Conservation (phyloP, 163 green algal genomes). For the Prototheca wickerhamii region DNA sequence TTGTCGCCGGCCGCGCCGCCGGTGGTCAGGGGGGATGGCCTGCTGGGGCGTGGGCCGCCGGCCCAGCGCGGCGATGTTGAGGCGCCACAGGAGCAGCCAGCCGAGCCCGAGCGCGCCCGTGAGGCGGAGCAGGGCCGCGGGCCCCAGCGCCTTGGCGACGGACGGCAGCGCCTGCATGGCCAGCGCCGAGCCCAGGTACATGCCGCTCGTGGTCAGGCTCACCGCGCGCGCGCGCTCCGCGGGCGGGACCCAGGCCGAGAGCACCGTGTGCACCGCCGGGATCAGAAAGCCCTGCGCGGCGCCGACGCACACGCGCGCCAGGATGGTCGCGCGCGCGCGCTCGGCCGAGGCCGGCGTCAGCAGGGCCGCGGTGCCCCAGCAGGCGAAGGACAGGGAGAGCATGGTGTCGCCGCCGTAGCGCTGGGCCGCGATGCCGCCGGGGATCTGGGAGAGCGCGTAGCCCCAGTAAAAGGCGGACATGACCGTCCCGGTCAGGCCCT, state of each 20-base stretch:
- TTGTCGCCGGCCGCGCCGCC: not conserved
- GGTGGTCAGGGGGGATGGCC: not conserved
- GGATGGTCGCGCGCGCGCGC: constrained; percentile 30
- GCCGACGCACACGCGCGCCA: constrained; percentile 67
- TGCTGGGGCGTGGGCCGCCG: not conserved
- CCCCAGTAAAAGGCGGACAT: constrained; percentile 95
- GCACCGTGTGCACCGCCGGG: constrained; percentile 21
- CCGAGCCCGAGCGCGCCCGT: constrained; percentile 56
- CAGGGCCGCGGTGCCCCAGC: constrained; percentile 69
- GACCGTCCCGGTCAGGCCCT: constrained; percentile 80
- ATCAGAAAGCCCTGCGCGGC: constrained; percentile 56
- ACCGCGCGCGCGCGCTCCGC: constrained; percentile 76
- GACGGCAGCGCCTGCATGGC: constrained; percentile 82
- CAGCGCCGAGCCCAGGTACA: constrained; percentile 85
- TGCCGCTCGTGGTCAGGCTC: constrained; percentile 87
- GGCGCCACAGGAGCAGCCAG: constrained; percentile 66
- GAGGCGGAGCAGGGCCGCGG: constrained; percentile 41
- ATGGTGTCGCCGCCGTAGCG: constrained; percentile 70
- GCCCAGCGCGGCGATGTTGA: not conserved
- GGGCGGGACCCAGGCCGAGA: constrained; percentile 74
- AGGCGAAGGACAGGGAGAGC: constrained; percentile 71
- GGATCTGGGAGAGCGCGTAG: constrained; percentile 90
- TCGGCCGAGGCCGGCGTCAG: constrained; percentile 62
- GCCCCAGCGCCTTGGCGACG: constrained; percentile 43
- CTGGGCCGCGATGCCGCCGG: constrained; percentile 75